Percentiles rank a stretch among this genome's conserved stretches.
phyloP scores from a whole-genome alignment of 345 rosid species.

The Odontarrhena argentea region DNA sequence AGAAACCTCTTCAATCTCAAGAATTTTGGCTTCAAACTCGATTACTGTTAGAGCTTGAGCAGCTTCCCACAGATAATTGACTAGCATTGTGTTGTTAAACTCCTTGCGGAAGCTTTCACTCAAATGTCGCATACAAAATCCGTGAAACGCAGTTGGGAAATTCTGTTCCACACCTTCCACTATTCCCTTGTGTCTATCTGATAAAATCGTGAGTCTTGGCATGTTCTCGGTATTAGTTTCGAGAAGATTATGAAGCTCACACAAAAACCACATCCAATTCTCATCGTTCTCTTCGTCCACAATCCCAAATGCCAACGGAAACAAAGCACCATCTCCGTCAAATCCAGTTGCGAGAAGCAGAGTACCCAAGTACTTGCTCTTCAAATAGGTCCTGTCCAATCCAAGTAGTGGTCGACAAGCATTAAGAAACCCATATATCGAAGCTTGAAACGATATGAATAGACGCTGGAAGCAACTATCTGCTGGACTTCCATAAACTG shows the following conservation, averaged over 20 bases:
- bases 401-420: slow-evolving; percentile 97
- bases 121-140: slow-evolving; percentile 94
- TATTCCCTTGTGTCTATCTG: slow-evolving; percentile 86
- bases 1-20: slow-evolving; percentile 89
- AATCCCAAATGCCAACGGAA: slow-evolving; percentile 94
- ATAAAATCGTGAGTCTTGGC: slow-evolving; percentile 94
- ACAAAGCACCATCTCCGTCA: slow-evolving; percentile 93
- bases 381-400: slow-evolving; percentile 78
- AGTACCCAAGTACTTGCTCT: slow-evolving; percentile 94
- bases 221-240: slow-evolving; percentile 95
- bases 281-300: slow-evolving; percentile 96
- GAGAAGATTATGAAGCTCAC: slow-evolving; percentile 89
- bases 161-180: slow-evolving; percentile 92
- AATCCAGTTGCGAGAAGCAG: slow-evolving; percentile 94
- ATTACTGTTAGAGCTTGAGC: slow-evolving; percentile 88
- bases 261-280: slow-evolving; percentile 99
- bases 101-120: slow-evolving; percentile 94
- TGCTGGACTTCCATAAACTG: slow-evolving; percentile 72
- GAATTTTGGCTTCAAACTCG: slow-evolving; percentile 85
- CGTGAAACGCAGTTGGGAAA: slow-evolving; percentile 96
- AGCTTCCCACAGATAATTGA: slow-evolving; percentile 92
- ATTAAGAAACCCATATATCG: slow-evolving; percentile 90
- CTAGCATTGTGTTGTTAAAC: slow-evolving; percentile 89
- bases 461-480: slow-evolving; percentile 94
- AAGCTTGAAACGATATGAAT: slow-evolving; percentile 96